Evolutionary conservation across 2,329 filamentous ascomycete species (phyloP), one percentile per base, ranked within the genome.

Genomic region (Paecilomyces sp.): DNA sequence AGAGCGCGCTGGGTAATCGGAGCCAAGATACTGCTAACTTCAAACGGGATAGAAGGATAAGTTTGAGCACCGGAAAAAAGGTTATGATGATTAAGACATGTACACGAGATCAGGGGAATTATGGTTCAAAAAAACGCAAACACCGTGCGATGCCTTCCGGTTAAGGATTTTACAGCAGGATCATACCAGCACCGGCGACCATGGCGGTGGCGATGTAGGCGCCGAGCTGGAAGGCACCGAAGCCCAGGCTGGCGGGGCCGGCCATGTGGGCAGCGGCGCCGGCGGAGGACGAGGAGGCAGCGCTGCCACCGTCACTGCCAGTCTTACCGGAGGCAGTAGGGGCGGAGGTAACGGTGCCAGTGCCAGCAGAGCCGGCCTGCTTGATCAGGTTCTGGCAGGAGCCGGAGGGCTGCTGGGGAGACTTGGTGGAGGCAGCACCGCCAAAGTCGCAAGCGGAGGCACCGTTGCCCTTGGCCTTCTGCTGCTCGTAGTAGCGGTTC

Each of bases 161-260:
- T 53, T 24, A 33, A 33, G 47, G 47, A 31, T 25, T 58, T 69
- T 79, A 81, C 70, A 81, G 69, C 65, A 80, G 64, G 63, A 81
- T 71, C 77, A 81, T 80, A 60, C 75, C 76, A 57, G 70, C 70
- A 62, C 78, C 79, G 58, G 77, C 75, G 51, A 77, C 65, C 52
- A 77, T 59, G 50, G 78, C 78, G 57, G 72, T 71, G 54, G 77
- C 63, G n/a, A 78, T 58, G 66, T 80, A 81, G 13, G 72, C 74
- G 58, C 72, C 77, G 55, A 80, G 62, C 60, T 78, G 74, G 68
- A 76, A 65, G 53, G 67, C 60, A 51, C 76, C 77, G 60, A 80
- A 66, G 61, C 72, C 68, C 31, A 79, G 69, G 25, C 69, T 66
- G 57, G 72, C 70, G 34, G 75, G 71, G 56, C 64, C 66, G 58